Conservation (phyloP, 2,329 filamentous ascomycete species). For the Cordyceps militaris region DNA sequence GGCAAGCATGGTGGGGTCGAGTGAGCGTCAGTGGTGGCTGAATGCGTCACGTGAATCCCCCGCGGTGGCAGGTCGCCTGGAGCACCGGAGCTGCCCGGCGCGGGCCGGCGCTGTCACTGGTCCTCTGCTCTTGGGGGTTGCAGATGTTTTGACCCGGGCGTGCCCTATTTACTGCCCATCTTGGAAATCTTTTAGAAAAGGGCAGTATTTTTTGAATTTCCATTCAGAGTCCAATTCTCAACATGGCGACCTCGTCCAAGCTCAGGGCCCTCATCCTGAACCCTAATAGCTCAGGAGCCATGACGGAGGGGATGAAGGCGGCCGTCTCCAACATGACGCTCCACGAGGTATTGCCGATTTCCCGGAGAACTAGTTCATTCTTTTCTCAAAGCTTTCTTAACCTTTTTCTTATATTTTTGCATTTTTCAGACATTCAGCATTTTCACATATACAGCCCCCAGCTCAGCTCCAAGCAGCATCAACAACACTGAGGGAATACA, state of each 20-base stretch:
- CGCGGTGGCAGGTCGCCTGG: conserved; percentile 16
- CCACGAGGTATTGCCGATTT: conserved; percentile 24
- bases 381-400: conserved; percentile 13
- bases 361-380: no score
- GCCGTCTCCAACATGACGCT: conserved; percentile 38
- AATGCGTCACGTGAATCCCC: conserved; percentile 33
- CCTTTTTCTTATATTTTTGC: not conserved
- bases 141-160: no score
- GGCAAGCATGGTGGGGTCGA: conserved; percentile 26
- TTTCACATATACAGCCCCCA: conserved; percentile 59
- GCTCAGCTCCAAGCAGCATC: conserved; percentile 63
- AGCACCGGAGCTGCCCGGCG: conserved; percentile 7
- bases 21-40: conserved; percentile 31
- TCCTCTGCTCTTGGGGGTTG: not conserved
- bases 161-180: no score
- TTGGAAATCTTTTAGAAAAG: no score
- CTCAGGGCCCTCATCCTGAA: conserved; percentile 62
- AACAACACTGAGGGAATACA: conserved; percentile 65
- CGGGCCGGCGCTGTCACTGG: not conserved
- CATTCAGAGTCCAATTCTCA: not conserved
- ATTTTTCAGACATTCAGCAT: conserved; percentile 42
- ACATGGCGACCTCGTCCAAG: conserved; percentile 11
- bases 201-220: no score
- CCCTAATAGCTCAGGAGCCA: conserved; percentile 66
- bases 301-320: conserved; percentile 59